A percentile compares a stretch with the other conserved stretches of the same genome.
Conservation (phyloP, 148 eudicot species). For the Cornus florida region DNA sequence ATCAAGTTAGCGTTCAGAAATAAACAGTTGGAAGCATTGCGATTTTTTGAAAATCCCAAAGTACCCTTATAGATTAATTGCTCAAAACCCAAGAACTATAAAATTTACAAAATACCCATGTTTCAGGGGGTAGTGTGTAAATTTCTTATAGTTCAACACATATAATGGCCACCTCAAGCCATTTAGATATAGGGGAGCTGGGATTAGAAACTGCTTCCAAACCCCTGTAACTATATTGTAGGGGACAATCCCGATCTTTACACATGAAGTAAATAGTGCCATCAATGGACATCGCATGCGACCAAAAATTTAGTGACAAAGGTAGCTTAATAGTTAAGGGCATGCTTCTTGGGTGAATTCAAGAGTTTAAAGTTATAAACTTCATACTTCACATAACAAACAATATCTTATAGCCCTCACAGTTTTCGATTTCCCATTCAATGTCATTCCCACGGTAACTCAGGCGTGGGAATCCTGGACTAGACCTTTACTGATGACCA, state of each 20-base stretch:
- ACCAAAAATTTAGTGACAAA: conserved; percentile 65
- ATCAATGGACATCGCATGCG: conserved; percentile 60
- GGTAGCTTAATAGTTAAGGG: conserved; percentile 66
- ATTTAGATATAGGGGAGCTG: conserved; percentile 60
- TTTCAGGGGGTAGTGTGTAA: too few relatives aligned
- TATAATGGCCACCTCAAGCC: conserved; percentile 16
- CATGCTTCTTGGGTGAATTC: conserved; percentile 61
- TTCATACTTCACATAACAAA: conserved; percentile 73
- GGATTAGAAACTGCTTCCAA: conserved; percentile 78
- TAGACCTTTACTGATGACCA: conserved; percentile 65
- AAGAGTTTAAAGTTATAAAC: conserved; percentile 76
- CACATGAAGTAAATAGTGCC: conserved; percentile 66
- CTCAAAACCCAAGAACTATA: too few relatives aligned
- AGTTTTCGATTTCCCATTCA: conserved; percentile 37
- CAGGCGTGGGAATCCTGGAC: conserved; percentile 38
- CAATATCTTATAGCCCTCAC: conserved; percentile 72
- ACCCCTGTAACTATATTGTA: conserved; percentile 53
- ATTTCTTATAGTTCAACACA: too few relatives aligned
- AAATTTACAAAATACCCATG: too few relatives aligned
- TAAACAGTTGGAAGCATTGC: too few relatives aligned
- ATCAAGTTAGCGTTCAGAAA: too few relatives aligned
- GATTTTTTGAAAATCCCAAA: too few relatives aligned
- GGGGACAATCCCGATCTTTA: conserved; percentile 77
- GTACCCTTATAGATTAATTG: too few relatives aligned
- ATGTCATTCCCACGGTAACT: conserved; percentile 78